These are phyloP conservation scores for Vaccinium myrtillus DNA, from an alignment of 148 eudicot genomes.

Conservation along the genomic window DNA sequence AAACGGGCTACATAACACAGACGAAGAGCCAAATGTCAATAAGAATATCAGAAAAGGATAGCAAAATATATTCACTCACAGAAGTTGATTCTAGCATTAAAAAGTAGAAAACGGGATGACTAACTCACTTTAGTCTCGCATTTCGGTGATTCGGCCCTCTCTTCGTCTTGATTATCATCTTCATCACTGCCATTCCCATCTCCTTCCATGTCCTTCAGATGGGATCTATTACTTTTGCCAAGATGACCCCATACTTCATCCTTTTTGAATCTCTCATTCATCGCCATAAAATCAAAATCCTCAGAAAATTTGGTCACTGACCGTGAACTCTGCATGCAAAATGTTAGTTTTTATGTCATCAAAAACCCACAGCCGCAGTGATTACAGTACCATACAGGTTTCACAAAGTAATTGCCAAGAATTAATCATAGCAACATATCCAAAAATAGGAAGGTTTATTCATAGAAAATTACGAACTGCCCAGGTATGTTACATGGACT, in stretches of 20 bases:
- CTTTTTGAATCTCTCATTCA: slow-evolving; percentile 93
- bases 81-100: neutral
- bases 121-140: slow-evolving; percentile 46
- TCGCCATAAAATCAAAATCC: slow-evolving; percentile 90
- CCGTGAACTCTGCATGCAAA: slow-evolving; percentile 46
- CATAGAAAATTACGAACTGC: neutral
- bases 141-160: slow-evolving; percentile 40
- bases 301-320: slow-evolving; percentile 65
- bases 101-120: neutral
- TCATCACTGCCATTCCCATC: slow-evolving; percentile 42
- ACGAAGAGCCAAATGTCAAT: neutral
- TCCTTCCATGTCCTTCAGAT: slow-evolving; percentile 31
- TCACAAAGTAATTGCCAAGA: neutral
- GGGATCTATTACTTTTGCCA: slow-evolving; percentile 61
- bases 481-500: neutral
- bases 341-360: neutral
- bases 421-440: neutral
- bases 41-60: neutral
- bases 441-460: neutral
- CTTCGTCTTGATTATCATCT: slow-evolving; percentile 52
- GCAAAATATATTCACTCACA: neutral
- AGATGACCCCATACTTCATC: slow-evolving; percentile 95
- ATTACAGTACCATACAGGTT: neutral
- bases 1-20: slow-evolving; percentile 57
- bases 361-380: neutral